Percentiles rank a stretch among this genome's conserved stretches.
phyloP scores from a whole-genome alignment of 495 filamentous ascomycete species.

The Trichoderma reesei region DNA sequence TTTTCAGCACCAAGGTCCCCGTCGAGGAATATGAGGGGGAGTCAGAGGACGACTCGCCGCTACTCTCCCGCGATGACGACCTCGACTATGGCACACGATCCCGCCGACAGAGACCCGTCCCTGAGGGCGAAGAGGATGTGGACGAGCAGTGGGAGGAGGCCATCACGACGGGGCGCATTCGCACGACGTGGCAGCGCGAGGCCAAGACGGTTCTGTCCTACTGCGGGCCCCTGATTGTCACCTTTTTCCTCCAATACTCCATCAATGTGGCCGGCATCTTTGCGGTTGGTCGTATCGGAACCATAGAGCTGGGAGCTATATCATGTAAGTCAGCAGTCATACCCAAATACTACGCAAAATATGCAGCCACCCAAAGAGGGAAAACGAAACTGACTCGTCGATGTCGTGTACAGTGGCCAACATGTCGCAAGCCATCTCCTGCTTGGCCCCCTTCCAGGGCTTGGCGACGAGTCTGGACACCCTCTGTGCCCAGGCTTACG shows the following conservation, averaged over 20 bases:
- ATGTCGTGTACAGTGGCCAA: conserved; percentile 33
- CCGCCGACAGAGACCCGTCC: background rate
- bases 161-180: conserved; percentile 51
- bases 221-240: conserved; percentile 56
- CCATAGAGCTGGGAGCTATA: conserved; percentile 51
- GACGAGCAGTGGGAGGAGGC: conserved; percentile 61
- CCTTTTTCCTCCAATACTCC: conserved; percentile 67
- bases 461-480: conserved; percentile 67
- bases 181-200: conserved; percentile 65
- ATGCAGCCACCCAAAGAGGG: background rate
- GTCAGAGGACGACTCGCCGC: conserved; percentile 30
- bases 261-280: conserved; percentile 63
- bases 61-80: conserved; percentile 15
- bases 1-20: conserved; percentile 36
- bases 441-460: conserved; percentile 62
- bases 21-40: conserved; percentile 20
- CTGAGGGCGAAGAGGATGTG: conserved; percentile 18
- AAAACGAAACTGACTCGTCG: background rate
- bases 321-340: conserved; percentile 3
- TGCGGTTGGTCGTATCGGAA: conserved; percentile 55
- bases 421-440: conserved; percentile 66
- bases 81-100: background rate
- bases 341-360: background rate
- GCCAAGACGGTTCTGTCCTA: conserved; percentile 45
- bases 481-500: conserved; percentile 67